Percentiles rank a stretch among this genome's conserved stretches.
These are phyloP conservation scores for Canavalia gladiata DNA, from an alignment of 306 rosid genomes.

Conservation along the genomic window DNA sequence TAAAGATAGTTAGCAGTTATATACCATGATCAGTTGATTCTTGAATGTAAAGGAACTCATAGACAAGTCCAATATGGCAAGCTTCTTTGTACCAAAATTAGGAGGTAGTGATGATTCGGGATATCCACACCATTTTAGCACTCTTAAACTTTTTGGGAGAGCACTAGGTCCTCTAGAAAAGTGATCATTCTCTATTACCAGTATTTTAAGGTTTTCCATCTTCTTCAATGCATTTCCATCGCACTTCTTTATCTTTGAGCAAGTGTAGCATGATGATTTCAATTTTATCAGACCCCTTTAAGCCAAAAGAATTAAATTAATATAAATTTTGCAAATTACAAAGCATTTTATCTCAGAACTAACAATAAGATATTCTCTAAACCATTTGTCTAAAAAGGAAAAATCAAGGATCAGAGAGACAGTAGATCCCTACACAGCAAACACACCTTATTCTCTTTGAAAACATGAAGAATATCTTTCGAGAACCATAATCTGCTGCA, in stretches of 20 bases:
- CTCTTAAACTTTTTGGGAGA: conserved; percentile 16
- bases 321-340: background rate
- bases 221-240: background rate
- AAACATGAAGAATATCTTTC: conserved; percentile 26
- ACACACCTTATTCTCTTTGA: conserved; percentile 27
- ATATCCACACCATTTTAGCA: background rate
- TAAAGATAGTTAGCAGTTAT: background rate
- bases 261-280: conserved; percentile 2
- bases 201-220: conserved; percentile 4
- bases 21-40: background rate
- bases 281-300: background rate
- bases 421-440: background rate
- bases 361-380: background rate
- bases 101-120: background rate
- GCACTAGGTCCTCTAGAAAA: background rate
- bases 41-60: background rate
- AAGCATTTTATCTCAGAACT: background rate
- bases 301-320: background rate
- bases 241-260: background rate
- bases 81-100: conserved; percentile 8
- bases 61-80: conserved; percentile 4
- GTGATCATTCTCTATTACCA: background rate
- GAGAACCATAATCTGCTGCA: conserved; percentile 17
- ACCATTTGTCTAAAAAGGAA: background rate
- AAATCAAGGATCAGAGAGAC: background rate